Conservation (phyloP, 345 rosid genomes). For the Salix udensis region DNA sequence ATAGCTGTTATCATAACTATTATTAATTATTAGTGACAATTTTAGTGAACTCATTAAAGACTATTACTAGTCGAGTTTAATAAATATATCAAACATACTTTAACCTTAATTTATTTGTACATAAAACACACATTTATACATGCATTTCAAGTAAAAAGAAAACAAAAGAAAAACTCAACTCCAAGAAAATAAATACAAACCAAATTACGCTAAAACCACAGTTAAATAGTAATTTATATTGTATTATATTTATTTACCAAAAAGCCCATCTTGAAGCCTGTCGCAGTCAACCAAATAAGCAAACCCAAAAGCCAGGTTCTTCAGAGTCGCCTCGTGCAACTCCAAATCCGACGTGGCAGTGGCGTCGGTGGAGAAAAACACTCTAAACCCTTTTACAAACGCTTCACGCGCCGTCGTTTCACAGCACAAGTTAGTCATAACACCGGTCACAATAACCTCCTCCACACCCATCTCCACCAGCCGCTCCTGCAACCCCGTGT, state of each 20-base stretch:
- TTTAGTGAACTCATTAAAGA: too few species aligned
- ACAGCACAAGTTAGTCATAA: slow-evolving; percentile 75
- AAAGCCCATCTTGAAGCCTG: slow-evolving; percentile 13
- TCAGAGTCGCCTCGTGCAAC: slow-evolving; percentile 56
- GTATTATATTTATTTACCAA: not conserved
- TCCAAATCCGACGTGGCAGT: slow-evolving; percentile 58
- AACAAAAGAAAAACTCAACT: too few species aligned
- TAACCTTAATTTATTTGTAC: too few species aligned
- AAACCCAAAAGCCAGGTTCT: slow-evolving; percentile 64
- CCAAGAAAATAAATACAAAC: too few species aligned
- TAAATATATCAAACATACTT: too few species aligned
- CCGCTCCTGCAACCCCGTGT: slow-evolving; percentile 51
- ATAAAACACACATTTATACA: too few species aligned
- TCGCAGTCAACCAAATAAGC: slow-evolving; percentile 68
- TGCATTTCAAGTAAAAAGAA: too few species aligned
- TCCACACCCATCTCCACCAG: slow-evolving; percentile 52
- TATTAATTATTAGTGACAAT: too few species aligned
- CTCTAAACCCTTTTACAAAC: slow-evolving; percentile 62
- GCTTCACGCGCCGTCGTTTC: slow-evolving; percentile 90
- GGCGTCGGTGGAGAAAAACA: slow-evolving; percentile 74
- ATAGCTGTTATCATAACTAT: too few species aligned
- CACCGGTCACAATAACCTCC: slow-evolving; percentile 73
- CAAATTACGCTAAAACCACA: too few species aligned
- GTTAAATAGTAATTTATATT: too few species aligned
- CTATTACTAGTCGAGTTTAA: too few species aligned